Evolutionary conservation across 148 eudicot species (phyloP).

Genomic region (Chenopodium album): DNA sequence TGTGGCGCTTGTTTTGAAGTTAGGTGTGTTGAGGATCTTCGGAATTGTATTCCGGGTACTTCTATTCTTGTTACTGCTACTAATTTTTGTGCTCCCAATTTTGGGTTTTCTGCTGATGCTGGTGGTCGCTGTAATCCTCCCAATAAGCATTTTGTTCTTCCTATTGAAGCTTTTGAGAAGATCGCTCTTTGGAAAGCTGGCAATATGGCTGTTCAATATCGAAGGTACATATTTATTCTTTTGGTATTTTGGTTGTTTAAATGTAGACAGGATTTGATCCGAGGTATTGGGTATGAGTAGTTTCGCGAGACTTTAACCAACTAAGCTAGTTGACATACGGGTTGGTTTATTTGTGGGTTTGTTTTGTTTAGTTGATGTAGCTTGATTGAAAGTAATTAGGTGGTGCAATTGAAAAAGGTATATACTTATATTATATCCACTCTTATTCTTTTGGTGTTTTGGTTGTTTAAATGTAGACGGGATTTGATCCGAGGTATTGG

Average conservation of each 20-base stretch:
- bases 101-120: slow-evolving; percentile 54
- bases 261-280: background rate
- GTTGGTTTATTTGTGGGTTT: background rate
- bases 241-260: background rate
- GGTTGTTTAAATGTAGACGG: background rate
- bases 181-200: slow-evolving; percentile 96
- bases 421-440: too few relatives aligned
- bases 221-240: slow-evolving; percentile 44
- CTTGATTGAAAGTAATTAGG: background rate
- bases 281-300: too few relatives aligned
- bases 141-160: slow-evolving; percentile 78
- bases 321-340: too few relatives aligned
- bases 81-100: slow-evolving; percentile 85
- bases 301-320: too few relatives aligned
- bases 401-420: background rate
- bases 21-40: slow-evolving; percentile 75
- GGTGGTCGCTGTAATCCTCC: slow-evolving; percentile 84
- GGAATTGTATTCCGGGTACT: slow-evolving; percentile 88
- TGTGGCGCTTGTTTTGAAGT: slow-evolving; percentile 91
- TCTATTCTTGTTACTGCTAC: slow-evolving; percentile 80
- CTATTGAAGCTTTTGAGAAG: slow-evolving; percentile 94
- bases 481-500: background rate
- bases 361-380: background rate
- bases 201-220: slow-evolving; percentile 79
- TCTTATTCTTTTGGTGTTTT: background rate